These are phyloP conservation scores for Lolium perenne DNA, from an alignment of 176 grass and related monocot species.

Conservation along the genomic window DNA sequence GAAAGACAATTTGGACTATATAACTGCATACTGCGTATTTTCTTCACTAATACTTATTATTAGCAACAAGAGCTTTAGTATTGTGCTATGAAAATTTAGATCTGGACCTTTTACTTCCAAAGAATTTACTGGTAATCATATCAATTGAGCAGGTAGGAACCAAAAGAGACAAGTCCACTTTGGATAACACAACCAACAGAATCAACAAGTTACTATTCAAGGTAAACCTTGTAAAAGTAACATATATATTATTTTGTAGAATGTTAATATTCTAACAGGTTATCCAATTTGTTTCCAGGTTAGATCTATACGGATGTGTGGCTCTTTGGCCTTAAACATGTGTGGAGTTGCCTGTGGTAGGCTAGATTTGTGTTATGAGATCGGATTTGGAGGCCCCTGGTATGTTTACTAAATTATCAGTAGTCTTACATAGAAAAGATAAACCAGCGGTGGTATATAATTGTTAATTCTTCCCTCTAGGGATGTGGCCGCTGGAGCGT, in stretches of 20 bases:
- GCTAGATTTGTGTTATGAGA: conserved; percentile 96
- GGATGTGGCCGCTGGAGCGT: conserved; percentile 91
- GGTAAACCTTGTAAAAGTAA: conserved; percentile 51
- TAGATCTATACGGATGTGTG: conserved; percentile 95
- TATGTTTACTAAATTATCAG: conserved; percentile 32
- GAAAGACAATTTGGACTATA: conserved; percentile 1
- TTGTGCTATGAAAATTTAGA: not conserved
- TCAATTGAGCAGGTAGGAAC: conserved; percentile 74
- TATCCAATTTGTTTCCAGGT: conserved; percentile 56
- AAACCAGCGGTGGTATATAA: not conserved
- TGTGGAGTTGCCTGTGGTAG: conserved; percentile 94
- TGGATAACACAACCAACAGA: conserved; percentile 84
- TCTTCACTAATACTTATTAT: not conserved
- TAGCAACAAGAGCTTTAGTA: not conserved
- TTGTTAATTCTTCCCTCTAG: conserved; percentile 45
- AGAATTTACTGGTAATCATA: conserved; percentile 16
- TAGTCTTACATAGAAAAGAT: not conserved
- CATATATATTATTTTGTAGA: conserved; percentile 18
- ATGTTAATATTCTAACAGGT: conserved; percentile 11
- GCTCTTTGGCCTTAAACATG: conserved; percentile 86
- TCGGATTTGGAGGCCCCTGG: conserved; percentile 97
- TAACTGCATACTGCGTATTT: conserved; percentile 15
- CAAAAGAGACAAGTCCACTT: conserved; percentile 64
- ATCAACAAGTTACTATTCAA: conserved; percentile 92
- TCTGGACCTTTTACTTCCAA: not conserved